Evolutionary conservation across 2,329 filamentous ascomycete genomes (phyloP), one percentile per base, ranked within the genome.

Genomic region (Talaromyces sp.): DNA sequence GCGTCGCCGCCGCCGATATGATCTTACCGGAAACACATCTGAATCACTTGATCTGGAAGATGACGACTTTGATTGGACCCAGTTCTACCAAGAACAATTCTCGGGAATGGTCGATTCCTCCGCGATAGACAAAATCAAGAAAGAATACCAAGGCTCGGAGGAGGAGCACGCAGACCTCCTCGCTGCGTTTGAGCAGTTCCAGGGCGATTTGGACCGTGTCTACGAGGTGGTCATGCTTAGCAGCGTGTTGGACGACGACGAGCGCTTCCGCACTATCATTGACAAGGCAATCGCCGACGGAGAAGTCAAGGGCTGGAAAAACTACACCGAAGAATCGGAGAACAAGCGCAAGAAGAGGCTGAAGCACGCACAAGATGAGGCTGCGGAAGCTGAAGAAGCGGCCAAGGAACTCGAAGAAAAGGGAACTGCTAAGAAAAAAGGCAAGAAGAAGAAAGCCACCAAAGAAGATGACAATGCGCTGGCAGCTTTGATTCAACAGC

Each of bases 201-300:
- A 91, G 71, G 95, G 95, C 36, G 82, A 90, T 64, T 87, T 98
- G 85, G 85, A 89, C 68, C 77, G 76, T 19, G 78, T 99, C 0
- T 98, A 96, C 75, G 85, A 92, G 71, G 79, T 80, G 0, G 89
- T 99, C 47, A 96, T 99, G 87, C 82, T 97, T 52, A 96, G 91
- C 68, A 84, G 93, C 70, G 87, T 92, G 10, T 72, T 92, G 1
- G 86, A 89, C 59, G 95, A 99, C 67, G 95, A 99, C 68, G 88
- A 89, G 59, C 83, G 95, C 9, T 97, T 96, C 77, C 84, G 91
- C 15, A 76, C 71, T 17, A 91, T 96, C 52, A 92, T 99, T 59
- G 86, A 96, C 70, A 81, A 86, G 39, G 95, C 92, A 3, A 95
- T 99, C 69, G 80, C 82, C 39, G 81, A 78, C 4, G 85, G 85